A percentile compares a stretch with the other conserved stretches of the same genome.
These are phyloP conservation scores for Rugonectria rugulosa DNA, from an alignment of 2,329 filamentous ascomycete genomes.

Conservation along the genomic window DNA sequence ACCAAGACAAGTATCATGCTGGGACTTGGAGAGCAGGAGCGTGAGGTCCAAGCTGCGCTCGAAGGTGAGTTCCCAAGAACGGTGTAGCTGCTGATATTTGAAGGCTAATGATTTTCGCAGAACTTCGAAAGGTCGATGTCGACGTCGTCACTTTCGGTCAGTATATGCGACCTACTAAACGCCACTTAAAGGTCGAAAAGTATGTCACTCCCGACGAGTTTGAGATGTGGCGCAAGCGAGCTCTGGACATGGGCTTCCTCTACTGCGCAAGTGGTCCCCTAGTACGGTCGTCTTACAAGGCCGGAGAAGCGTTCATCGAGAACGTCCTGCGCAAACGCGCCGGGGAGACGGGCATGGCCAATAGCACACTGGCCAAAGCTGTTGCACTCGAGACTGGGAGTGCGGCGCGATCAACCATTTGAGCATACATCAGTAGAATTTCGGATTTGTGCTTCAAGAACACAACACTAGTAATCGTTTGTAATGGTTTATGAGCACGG, in stretches of 20 bases:
- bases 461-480: constrained; percentile 19
- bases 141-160: constrained; percentile 99
- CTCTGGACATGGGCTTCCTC: constrained; percentile 93
- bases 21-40: constrained; percentile 89
- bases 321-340: constrained; percentile 90
- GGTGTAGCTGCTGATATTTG: background rate
- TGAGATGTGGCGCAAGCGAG: constrained; percentile 88
- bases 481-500: constrained; percentile 34
- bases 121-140: constrained; percentile 80
- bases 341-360: constrained; percentile 49
- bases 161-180: constrained; percentile 99
- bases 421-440: constrained; percentile 5
- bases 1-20: constrained; percentile 99
- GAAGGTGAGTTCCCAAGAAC: constrained; percentile 57
- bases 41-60: constrained; percentile 82
- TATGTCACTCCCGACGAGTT: constrained; percentile 93
- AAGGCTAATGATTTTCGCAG: constrained; percentile 49
- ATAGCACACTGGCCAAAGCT: constrained; percentile 47
- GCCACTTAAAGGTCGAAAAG: constrained; percentile 95
- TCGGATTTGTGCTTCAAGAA: constrained; percentile 2
- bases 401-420: constrained; percentile 35
- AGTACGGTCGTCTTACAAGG: constrained; percentile 96
- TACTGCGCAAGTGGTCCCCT: constrained; percentile 95
- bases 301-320: constrained; percentile 97
- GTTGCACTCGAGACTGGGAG: constrained; percentile 48